Base-by-base conservation (phyloP, 148 eudicot genomes). In the Rhododendron griersonianum region DNA sequence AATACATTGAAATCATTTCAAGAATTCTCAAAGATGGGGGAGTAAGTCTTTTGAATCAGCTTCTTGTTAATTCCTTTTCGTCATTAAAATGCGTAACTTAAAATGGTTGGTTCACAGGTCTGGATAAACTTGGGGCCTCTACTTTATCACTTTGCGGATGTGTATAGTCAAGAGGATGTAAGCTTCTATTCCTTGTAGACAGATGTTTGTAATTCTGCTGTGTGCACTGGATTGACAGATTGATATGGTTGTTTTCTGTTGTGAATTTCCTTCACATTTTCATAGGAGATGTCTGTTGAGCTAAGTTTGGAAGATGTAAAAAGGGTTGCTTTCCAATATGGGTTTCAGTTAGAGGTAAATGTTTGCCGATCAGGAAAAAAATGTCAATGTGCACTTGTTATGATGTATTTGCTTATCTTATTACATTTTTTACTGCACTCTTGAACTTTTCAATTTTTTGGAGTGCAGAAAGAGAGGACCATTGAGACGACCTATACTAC, bases 81-180 rank as follows among this genome's bases (percentile, higher is more conserved):
- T 4, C 48, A 16, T 14, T 8, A 14, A 19, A 28, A 61, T 41
- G 44, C 14, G 6, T 10, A 65, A n/a, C 78, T 76, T 69, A 25
- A 11, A 13, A 23, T 90, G 83, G 77, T 87, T 87, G 90, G 23
- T 86, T 85, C 71, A 85, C 88, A 97, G 99, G 98, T 98, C 33
- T 98, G 99, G 99, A 98, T 98, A 87, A 98, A 98, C 91, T 93
- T 98, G 89, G 99, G 99, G 10, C 99, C 99, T 59, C 90, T 98
- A 65, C 96, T 98, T 47, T 98, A 98, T 91, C 99, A 98, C 91
- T 98, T 98, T 91, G 96, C 99, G 1, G 99, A 98, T 82, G 84
- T 89, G 84, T 96, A 92, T 88, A 94, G 93, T 50, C 94, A 92
- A 75, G 93, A 95, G 85, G 95, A 95, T 85, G 98, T 98, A 92